These are phyloP conservation scores for Cucumis sativus DNA, from an alignment of 306 rosid genomes.

Conservation along the genomic window DNA sequence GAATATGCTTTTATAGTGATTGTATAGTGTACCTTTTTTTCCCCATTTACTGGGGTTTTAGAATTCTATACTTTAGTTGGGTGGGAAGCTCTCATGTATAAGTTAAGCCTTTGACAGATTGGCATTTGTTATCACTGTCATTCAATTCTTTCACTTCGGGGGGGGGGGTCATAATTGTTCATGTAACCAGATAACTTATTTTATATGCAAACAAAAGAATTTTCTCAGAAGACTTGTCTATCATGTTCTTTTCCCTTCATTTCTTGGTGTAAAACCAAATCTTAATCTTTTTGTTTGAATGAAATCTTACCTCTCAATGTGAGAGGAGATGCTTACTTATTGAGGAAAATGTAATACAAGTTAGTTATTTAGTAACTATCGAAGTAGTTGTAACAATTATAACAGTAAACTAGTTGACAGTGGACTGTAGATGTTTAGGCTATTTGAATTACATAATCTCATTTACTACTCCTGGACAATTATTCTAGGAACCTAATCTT, in stretches of 20 bases:
- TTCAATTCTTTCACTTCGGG: slow-evolving; percentile 42
- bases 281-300: too few relatives aligned
- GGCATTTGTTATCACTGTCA: slow-evolving; percentile 64
- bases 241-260: not conserved
- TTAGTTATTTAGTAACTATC: too few relatives aligned
- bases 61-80: slow-evolving; percentile 26
- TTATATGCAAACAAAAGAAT: not conserved
- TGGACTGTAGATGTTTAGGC: too few relatives aligned
- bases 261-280: too few relatives aligned
- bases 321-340: too few relatives aligned
- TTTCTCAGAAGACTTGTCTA: not conserved
- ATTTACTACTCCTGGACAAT: not conserved
- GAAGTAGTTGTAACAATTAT: too few relatives aligned
- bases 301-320: too few relatives aligned
- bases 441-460: too few relatives aligned
- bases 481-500: not conserved
- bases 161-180: not conserved
- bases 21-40: slow-evolving; percentile 18
- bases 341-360: too few relatives aligned
- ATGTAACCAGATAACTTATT: slow-evolving; percentile 2
- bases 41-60: slow-evolving; percentile 25
- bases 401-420: too few relatives aligned
- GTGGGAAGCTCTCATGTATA: slow-evolving; percentile 38
- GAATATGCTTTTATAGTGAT: slow-evolving; percentile 42
- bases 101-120: slow-evolving; percentile 37